These are phyloP conservation scores for Cutaneotrichosporon cavernicola DNA, from an alignment of 1,284 basidiomycete species.

Conservation along the genomic window DNA sequence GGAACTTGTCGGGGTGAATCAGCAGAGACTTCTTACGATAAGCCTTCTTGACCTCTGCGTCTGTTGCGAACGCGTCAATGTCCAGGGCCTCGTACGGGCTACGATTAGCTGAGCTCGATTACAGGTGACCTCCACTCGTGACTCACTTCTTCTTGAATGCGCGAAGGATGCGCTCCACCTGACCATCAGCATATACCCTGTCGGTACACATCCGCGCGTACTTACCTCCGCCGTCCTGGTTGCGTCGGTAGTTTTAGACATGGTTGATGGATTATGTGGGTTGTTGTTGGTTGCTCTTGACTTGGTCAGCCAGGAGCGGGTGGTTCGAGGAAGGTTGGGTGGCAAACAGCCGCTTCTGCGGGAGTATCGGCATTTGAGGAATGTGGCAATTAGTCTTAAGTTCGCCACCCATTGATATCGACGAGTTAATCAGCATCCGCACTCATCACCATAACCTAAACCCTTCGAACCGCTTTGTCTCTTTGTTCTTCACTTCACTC, in stretches of 20 bases:
- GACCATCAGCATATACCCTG: constrained; percentile 21
- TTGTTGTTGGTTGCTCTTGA: neutral
- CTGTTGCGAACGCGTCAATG: constrained; percentile 54
- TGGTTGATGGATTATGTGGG: neutral
- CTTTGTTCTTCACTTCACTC: neutral
- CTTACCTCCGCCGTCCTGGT: constrained; percentile 39
- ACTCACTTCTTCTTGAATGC: constrained; percentile 59
- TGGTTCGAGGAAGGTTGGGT: constrained; percentile 6
- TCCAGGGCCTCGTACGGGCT: constrained; percentile 60
- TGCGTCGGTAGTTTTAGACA: constrained; percentile 11
- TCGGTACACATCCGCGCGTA: neutral
- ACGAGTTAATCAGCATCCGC: neutral
- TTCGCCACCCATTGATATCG: constrained; percentile 1
- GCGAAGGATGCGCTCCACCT: constrained; percentile 57
- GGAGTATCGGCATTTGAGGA: constrained; percentile 5
- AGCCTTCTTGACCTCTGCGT: constrained; percentile 57
- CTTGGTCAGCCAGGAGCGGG: too few species aligned
- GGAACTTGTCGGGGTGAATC: constrained; percentile 62
- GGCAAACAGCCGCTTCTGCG: constrained; percentile 9
- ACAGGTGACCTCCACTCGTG: neutral
- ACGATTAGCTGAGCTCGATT: constrained; percentile 18
- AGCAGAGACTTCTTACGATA: constrained; percentile 60
- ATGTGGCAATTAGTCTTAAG: constrained; percentile 5
- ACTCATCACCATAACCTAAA: too few species aligned
- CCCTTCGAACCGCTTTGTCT: neutral